Evolutionary conservation across 257 asterid species (phyloP).

Genomic region (Jasminum sambac): DNA sequence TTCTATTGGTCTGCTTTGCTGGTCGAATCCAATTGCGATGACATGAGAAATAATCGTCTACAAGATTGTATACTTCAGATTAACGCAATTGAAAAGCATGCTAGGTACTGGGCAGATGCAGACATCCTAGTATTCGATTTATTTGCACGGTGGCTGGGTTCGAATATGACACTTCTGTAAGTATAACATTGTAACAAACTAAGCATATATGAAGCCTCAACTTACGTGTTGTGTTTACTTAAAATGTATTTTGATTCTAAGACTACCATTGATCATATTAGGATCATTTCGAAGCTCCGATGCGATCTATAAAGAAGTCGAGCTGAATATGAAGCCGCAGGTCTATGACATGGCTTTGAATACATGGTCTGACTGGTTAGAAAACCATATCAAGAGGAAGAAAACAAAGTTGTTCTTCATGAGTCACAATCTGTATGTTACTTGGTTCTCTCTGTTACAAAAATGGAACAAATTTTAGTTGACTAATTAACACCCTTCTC

Average conservation of each 20-base stretch:
- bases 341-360: slow-evolving; percentile 47
- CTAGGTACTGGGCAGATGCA: slow-evolving; percentile 48
- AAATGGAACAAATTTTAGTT: too few relatives aligned
- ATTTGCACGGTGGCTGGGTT: slow-evolving; percentile 46
- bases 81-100: slow-evolving; percentile 53
- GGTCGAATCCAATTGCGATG: slow-evolving; percentile 51
- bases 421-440: slow-evolving; percentile 42
- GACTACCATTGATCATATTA: slow-evolving; percentile 35
- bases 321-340: slow-evolving; percentile 27
- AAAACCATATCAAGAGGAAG: slow-evolving; percentile 36
- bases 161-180: slow-evolving; percentile 44
- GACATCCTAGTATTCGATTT: slow-evolving; percentile 47
- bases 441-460: background rate
- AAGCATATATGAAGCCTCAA: too few relatives aligned
- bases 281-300: slow-evolving; percentile 42
- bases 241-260: too few relatives aligned
- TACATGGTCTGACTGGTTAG: slow-evolving; percentile 62
- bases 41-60: slow-evolving; percentile 31
- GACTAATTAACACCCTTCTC: background rate
- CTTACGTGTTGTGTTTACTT: too few relatives aligned
- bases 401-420: slow-evolving; percentile 47
- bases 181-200: too few relatives aligned
- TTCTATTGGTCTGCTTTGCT: slow-evolving; percentile 55
- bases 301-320: slow-evolving; percentile 36
- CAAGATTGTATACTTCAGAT: slow-evolving; percentile 33